Evolutionary conservation across 2,329 filamentous ascomycete genomes (phyloP), one percentile per base, ranked within the genome.

Genomic region (Botrytis squamosa): DNA sequence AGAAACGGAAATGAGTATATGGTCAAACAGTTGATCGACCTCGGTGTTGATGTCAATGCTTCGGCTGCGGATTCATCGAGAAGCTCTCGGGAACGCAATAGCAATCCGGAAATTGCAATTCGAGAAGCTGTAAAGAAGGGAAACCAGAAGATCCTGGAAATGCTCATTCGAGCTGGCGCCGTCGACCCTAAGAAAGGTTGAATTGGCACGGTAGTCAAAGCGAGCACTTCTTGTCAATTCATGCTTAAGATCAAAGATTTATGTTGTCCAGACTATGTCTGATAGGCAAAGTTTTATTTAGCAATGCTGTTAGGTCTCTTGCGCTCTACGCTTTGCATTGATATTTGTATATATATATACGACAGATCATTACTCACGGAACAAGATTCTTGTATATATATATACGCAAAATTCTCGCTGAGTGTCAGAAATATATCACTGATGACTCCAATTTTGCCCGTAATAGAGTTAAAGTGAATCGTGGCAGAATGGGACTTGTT

Each of bases 121-220:
- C 49, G 25, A 5, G 25, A 52, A 3, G 75, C 74, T 7, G 1
- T 33, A 1, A 77, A 80, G 40, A 6, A 25, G 4, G 67, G 60
- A 3, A 57, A 78, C 60, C 67, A 66, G 36, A 60, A 71, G 18
- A 55, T 74, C 36, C 29, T 75, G 40, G 33, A 74, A 4, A 69
- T 25, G 62, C 63, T 75, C 0, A 52, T 70, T 22, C 46, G 25
- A 57, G 67, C 71, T 29, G 66, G 64, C 0, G 65, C 70, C 1
- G 20, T 49, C 4, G 3, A 60, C 9, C 16, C n/a, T 0, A 0
- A 3, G 2, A 1, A n/a, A 25, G 8, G 1, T n/a, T n/a, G n/a
- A n/a, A n/a, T n/a, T n/a, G n/a, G n/a, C n/a, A n/a, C n/a, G n/a
- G n/a, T n/a, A n/a, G n/a, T n/a, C n/a, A n/a, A n/a, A n/a, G n/a